Base-by-base conservation (phyloP, 2,329 filamentous ascomycete genomes). In the Cercospora citrullina region DNA sequence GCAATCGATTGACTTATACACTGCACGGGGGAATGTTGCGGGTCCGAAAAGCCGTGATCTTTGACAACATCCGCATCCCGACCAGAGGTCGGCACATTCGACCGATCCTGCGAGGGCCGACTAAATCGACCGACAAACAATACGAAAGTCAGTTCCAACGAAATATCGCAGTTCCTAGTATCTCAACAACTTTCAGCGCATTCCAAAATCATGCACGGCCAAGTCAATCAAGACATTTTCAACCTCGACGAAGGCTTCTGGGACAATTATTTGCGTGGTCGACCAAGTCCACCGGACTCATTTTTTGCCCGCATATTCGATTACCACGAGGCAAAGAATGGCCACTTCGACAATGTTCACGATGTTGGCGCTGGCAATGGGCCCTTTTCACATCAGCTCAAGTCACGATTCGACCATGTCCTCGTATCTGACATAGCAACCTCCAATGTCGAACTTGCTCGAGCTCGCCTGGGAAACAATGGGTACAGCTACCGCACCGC, bases 301-400 rank as follows among this genome's bases (percentile, higher is more conserved):
- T 71, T 77, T 55, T 76, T 74, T 63, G 63, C 72, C n/a, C 69
- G 74, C 8, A 70, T 76, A 18, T 75, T 71, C 66, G 42, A 45
- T 48, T 76, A 77, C 61, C 75, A 77, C 36, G 55, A 60, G 23
- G 36, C 18, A 1, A 69, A 76, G 18, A 59, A 65, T 36, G 71
- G 68, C 48, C 65, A 36, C 2, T 72, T 70, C 53, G 69, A 66
- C 18, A 67, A 63, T 5, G 71, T 64, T 2, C 74, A 76, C 55
- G 74, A 75, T 36, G 71, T 69, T 21, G 73, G 74, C 7, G 74
- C 74, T 5, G 74, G 75, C 5, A 57, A 57, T 31, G 53, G 53
- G 7, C 53, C 53, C 16, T 57, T 57, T 31, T 57, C 53, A 2
- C 53, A 57, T 57, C 23, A 28, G 18, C 53, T 57, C 14, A 57